phyloP scores from a whole-genome alignment of 2,329 filamentous ascomycete genomes.

The Fusarium caatingaense region DNA sequence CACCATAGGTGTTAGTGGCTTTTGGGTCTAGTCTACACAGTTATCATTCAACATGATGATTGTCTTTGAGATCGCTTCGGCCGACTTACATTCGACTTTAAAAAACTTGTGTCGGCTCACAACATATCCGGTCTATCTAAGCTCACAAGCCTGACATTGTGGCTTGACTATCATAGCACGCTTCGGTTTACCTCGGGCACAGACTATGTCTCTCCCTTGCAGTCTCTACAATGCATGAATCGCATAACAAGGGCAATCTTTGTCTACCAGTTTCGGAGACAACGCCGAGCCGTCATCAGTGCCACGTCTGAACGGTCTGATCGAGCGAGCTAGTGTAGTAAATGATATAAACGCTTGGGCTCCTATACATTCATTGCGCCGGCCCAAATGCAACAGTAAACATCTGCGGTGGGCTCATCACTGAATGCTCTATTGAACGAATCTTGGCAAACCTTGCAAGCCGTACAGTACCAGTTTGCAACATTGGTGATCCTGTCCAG shows the following conservation, averaged over 20 bases:
- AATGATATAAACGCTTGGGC: neutral
- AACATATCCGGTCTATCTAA: conserved; percentile 19
- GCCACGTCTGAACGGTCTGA: neutral
- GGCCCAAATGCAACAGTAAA: neutral
- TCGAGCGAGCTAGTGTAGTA: neutral
- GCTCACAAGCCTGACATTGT: neutral
- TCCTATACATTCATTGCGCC: neutral
- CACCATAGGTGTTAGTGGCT: conserved; percentile 41
- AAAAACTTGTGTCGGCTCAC: conserved; percentile 2
- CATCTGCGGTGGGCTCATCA: neutral
- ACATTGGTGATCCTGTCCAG: no score
- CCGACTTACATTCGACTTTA: neutral
- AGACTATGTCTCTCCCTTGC: neutral
- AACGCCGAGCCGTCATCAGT: neutral
- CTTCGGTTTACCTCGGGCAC: neutral
- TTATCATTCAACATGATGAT: conserved; percentile 3
- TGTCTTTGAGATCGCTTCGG: conserved; percentile 6
- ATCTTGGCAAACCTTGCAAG: neutral
- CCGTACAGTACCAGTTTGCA: neutral
- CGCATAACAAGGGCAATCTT: conserved; percentile 1
- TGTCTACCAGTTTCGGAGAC: neutral
- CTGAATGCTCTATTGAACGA: neutral
- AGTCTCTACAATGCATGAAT: conserved; percentile 3
- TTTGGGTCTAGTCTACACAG: conserved; percentile 18
- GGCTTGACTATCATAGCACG: neutral